Base-by-base conservation (phyloP, 2,329 filamentous ascomycete species). In the Phaeosphaeriaceae sp. region DNA sequence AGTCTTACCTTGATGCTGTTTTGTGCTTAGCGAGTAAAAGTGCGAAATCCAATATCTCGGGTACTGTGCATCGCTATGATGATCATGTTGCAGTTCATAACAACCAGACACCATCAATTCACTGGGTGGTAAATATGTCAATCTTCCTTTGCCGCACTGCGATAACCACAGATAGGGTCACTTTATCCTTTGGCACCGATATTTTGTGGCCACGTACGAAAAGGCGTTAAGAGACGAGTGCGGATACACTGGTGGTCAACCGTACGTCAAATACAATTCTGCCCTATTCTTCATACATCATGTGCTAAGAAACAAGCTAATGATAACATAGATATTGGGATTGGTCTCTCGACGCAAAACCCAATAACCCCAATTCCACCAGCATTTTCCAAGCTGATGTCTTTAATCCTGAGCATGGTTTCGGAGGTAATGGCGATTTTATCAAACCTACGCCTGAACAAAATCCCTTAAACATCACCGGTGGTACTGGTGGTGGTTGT, bases 381-480 rank as follows among this genome's bases (percentile, higher is more conserved):
- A 32, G 21, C 8, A 32, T 49, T 8, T 62, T 52, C 54, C 39
- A 64, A 2, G 48, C 54, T 1, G 48, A 37, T 3, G 50, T 71
- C 37, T 70, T 62, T 46, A 40, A 60, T 30, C 45, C 58, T 2
- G 7, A 46, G 15, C 48, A 48, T 7, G 68, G 70, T 12, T 76
- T 76, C 47, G 69, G 73, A 16, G 64, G 70, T 15, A 72, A 72
- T 44, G 68, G 74, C 17, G 50, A 58, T 42, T 72, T 65, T 23
- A 52, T 69, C 0, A 50, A 48, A 4, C 48, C 54, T 4, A 63
- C 64, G 4, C 35, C 63, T 11, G 61, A 66, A 42, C 60, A 61
- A 29, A 65, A 66, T 21, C 56, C 47, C 0, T 44, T 64, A 21
- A 58, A 61, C 13, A 56, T 70, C 35, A 60, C 62, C 3, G 64